Conservation (phyloP, 352 stramenopile species). For the Nothophytophthora sp. region DNA sequence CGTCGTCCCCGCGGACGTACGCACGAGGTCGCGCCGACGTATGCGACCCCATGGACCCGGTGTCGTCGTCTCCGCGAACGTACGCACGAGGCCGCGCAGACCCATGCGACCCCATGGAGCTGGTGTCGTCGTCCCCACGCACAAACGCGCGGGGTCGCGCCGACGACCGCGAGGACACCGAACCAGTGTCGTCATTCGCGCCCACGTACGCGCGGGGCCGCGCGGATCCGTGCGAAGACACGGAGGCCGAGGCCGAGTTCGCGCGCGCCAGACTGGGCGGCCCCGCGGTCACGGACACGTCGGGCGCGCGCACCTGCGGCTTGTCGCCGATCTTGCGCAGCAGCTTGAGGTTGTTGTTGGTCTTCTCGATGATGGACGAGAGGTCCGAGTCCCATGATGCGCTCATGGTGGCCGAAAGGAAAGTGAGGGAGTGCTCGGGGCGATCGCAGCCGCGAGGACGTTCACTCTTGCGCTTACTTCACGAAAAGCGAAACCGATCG, state of each 20-base stretch:
- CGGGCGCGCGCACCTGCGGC: slow-evolving; percentile 42
- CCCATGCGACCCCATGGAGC: slow-evolving; percentile 27
- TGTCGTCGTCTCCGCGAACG: slow-evolving; percentile 28
- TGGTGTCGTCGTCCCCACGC: slow-evolving; percentile 30
- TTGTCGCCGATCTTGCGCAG: slow-evolving; percentile 81
- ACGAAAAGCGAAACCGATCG: too few species aligned
- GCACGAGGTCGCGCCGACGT: slow-evolving; percentile 21
- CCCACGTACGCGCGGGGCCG: slow-evolving; percentile 26
- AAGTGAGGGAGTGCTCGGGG: background rate
- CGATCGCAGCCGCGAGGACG: background rate
- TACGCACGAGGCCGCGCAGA: slow-evolving; percentile 20
- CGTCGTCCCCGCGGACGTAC: slow-evolving; percentile 20
- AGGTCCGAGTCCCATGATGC: slow-evolving; percentile 84
- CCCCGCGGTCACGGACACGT: slow-evolving; percentile 37
- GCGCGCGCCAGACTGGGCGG: slow-evolving; percentile 11
- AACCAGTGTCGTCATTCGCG: slow-evolving; percentile 29
- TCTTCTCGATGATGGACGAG: slow-evolving; percentile 89
- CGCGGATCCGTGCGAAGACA: slow-evolving; percentile 17
- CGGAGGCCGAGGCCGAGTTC: slow-evolving; percentile 11
- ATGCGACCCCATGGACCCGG: slow-evolving; percentile 28
- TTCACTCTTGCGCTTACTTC: background rate
- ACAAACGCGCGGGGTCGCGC: slow-evolving; percentile 30
- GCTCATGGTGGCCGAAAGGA: slow-evolving; percentile 47
- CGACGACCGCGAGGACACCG: slow-evolving; percentile 19
- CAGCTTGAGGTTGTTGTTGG: slow-evolving; percentile 87